Percentiles rank a stretch among this genome's conserved stretches.
phyloP scores from a whole-genome alignment of 371 early-diverging fungal genomes.

The Rhizopus arrhizus region DNA sequence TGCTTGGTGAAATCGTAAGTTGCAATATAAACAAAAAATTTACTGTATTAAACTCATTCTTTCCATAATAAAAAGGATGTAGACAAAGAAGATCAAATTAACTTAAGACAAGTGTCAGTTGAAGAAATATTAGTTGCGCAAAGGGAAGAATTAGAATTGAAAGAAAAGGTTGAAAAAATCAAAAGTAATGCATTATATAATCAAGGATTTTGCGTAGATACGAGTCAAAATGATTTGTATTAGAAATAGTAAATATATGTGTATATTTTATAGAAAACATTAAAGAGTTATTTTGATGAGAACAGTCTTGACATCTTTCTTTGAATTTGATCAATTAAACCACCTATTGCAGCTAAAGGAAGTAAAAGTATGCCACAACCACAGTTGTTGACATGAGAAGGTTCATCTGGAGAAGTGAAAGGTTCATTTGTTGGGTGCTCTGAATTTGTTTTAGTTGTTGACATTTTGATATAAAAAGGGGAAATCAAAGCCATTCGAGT shows the following conservation, averaged over 20 bases:
- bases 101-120: slow-evolving; percentile 78
- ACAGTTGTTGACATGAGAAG: slow-evolving; percentile 34
- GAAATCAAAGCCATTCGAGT: not conserved
- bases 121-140: slow-evolving; percentile 79
- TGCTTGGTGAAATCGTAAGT: slow-evolving; percentile 91
- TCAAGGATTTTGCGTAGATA: slow-evolving; percentile 87
- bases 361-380: slow-evolving; percentile 31
- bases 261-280: not conserved
- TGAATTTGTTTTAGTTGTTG: slow-evolving; percentile 7
- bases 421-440: slow-evolving; percentile 33
- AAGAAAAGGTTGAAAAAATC: slow-evolving; percentile 71
- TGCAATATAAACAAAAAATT: slow-evolving; percentile 1
- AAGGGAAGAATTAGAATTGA: slow-evolving; percentile 75
- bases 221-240: slow-evolving; percentile 77
- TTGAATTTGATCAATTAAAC: slow-evolving; percentile 33
- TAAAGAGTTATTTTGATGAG: slow-evolving; percentile 1
- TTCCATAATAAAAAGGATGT: slow-evolving; percentile 51
- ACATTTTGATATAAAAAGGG: not conserved
- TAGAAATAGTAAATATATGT: slow-evolving; percentile 30
- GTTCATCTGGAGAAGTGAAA: slow-evolving; percentile 30
- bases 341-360: slow-evolving; percentile 40
- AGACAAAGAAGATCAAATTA: slow-evolving; percentile 74
- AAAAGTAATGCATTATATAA: slow-evolving; percentile 74
- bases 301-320: slow-evolving; percentile 30
- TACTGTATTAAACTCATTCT: not conserved